phyloP scores from a whole-genome alignment of 805 yeast genomes.

The Wickerhamiella kurtzmanii region DNA sequence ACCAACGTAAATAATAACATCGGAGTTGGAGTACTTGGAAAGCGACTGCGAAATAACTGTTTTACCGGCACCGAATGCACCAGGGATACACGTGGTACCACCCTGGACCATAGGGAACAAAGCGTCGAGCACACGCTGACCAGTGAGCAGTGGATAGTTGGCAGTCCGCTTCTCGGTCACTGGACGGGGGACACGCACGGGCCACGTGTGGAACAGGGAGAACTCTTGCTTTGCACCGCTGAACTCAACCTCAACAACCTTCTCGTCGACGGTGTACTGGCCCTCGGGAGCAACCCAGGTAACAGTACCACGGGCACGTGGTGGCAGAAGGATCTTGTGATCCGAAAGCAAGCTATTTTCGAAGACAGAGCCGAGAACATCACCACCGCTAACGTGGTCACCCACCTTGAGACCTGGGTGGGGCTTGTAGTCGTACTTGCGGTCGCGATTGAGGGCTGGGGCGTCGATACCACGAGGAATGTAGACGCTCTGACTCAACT shows the following conservation, averaged over 20 bases:
- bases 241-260: constrained; percentile 85
- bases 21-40: constrained; percentile 95
- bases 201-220: constrained; percentile 98
- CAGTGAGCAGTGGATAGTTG: constrained; percentile 89
- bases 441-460: constrained; percentile 79
- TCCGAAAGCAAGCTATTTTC: constrained; percentile 88
- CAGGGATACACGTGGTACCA: constrained; percentile 99
- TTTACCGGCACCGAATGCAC: constrained; percentile 99
- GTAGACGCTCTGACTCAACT: constrained; percentile 77
- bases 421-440: constrained; percentile 78
- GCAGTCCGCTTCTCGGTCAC: constrained; percentile 90
- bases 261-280: constrained; percentile 79
- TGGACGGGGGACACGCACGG: constrained; percentile 98
- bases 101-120: constrained; percentile 99
- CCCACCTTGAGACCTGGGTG: constrained; percentile 60
- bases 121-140: constrained; percentile 97
- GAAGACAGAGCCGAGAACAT: constrained; percentile 81
- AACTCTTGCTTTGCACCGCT: constrained; percentile 70
- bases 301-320: constrained; percentile 96
- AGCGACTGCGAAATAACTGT: constrained; percentile 96
- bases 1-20: constrained; percentile 89
- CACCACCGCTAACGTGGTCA: constrained; percentile 97
- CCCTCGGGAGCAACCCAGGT: constrained; percentile 83
- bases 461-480: constrained; percentile 98
- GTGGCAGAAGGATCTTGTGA: constrained; percentile 91